These are phyloP conservation scores for Boeremia exigua DNA, from an alignment of 2,329 filamentous ascomycete genomes.

Conservation along the genomic window DNA sequence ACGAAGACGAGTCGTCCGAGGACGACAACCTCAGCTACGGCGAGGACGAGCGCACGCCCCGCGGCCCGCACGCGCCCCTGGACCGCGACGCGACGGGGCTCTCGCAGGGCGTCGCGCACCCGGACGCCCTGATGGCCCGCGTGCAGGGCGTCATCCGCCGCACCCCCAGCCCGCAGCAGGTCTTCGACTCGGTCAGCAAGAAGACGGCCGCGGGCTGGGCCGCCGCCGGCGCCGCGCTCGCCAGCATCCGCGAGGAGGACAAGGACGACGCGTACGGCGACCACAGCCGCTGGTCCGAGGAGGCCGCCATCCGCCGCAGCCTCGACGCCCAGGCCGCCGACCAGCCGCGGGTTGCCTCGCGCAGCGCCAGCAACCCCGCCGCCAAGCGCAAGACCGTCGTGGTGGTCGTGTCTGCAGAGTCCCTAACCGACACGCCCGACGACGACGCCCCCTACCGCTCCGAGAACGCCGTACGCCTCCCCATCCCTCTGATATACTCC, in stretches of 20 bases:
- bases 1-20: conserved; percentile 70
- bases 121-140: conserved; percentile 70
- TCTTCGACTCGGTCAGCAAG: conserved; percentile 83
- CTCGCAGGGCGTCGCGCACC: conserved; percentile 35
- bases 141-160: conserved; percentile 82
- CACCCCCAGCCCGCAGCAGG: conserved; percentile 85
- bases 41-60: conserved; percentile 49
- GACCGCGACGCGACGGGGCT: conserved; percentile 27
- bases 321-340: conserved; percentile 46
- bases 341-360: conserved; percentile 43
- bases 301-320: conserved; percentile 71
- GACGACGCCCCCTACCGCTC: conserved; percentile 64
- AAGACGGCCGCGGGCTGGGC: conserved; percentile 81
- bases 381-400: conserved; percentile 73
- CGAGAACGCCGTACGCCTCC: conserved; percentile 76
- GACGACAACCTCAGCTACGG: conserved; percentile 51
- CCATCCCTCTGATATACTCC: not conserved
- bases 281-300: conserved; percentile 90
- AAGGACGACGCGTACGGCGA: conserved; percentile 75
- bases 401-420: conserved; percentile 84
- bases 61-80: conserved; percentile 10
- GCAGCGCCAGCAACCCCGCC: conserved; percentile 26
- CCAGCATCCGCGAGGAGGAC: conserved; percentile 84
- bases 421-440: conserved; percentile 61
- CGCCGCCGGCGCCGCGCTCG: conserved; percentile 82